Conservation (phyloP, 164 flowering plant genomes). For the Taxillus chinensis region DNA sequence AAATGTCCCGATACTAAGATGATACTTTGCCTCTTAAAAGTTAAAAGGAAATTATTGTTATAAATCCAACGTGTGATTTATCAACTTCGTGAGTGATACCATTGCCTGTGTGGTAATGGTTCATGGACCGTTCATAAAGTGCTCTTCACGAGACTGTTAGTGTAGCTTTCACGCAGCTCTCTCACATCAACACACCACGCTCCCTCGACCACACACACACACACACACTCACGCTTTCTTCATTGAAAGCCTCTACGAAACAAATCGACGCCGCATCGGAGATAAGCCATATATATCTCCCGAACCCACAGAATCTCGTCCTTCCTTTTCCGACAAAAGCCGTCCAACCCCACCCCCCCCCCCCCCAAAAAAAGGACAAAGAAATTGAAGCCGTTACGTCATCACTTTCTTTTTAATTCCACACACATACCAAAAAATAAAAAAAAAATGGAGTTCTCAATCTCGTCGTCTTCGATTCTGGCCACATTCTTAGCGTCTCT, state of each 20-base stretch:
- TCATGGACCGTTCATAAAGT: not conserved
- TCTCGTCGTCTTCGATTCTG: not conserved
- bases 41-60: no score
- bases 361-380: not conserved
- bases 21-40: no score
- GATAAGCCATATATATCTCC: constrained; percentile 9
- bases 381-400: not conserved
- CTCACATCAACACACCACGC: not conserved
- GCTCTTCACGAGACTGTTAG: not conserved
- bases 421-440: not conserved
- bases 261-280: no score
- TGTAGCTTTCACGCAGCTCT: not conserved
- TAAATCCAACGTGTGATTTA: not conserved
- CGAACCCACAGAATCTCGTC: constrained; percentile 4
- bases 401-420: not conserved
- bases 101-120: not conserved
- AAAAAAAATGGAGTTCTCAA: not conserved
- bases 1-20: no score
- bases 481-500: constrained; percentile 3
- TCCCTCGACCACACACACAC: not conserved
- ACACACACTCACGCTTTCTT: not conserved
- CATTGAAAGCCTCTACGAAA: not conserved
- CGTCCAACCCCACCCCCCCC: no score
- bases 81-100: constrained; percentile 11
- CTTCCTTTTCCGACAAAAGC: not conserved